Evolutionary conservation across 129 eudicot species (phyloP).

Genomic region (Chrysanthemum makinoi): DNA sequence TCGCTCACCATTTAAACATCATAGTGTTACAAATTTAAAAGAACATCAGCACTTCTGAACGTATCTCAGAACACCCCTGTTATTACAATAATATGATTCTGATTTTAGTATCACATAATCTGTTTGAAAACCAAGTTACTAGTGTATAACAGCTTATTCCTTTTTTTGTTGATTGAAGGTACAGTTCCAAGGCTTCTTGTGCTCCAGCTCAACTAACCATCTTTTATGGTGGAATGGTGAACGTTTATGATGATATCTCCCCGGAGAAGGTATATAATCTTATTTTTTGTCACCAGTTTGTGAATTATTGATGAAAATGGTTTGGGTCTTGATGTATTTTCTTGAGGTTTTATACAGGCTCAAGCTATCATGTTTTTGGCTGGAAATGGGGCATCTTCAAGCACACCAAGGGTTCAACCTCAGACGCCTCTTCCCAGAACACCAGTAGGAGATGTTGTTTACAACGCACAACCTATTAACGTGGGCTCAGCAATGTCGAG

Average conservation of each 20-base stretch:
- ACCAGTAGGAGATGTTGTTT: too few relatives aligned
- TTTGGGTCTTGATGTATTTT: conserved; percentile 11
- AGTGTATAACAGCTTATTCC: conserved; percentile 2
- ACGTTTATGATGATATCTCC: conserved; percentile 53
- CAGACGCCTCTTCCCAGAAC: conserved; percentile 30
- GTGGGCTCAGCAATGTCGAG: conserved; percentile 31
- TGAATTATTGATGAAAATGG: conserved; percentile 17
- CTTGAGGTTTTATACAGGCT: conserved; percentile 36
- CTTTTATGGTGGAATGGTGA: conserved; percentile 62
- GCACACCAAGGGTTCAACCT: conserved; percentile 26
- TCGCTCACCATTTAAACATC: too few relatives aligned
- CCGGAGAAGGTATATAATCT: conserved; percentile 54
- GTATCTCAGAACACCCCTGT: background rate
- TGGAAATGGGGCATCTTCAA: conserved; percentile 43
- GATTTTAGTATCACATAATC: background rate
- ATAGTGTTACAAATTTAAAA: background rate
- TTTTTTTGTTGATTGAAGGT: conserved; percentile 30
- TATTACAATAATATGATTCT: background rate
- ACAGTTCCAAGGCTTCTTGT: conserved; percentile 35
- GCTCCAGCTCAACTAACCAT: conserved; percentile 70
- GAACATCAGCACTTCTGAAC: background rate
- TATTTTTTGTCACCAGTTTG: background rate
- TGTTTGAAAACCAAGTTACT: background rate
- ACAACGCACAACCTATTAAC: conserved; percentile 28
- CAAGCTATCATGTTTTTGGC: conserved; percentile 79